These are phyloP conservation scores for Dryas alaskensis DNA, from an alignment of 306 rosid genomes.

Conservation along the genomic window DNA sequence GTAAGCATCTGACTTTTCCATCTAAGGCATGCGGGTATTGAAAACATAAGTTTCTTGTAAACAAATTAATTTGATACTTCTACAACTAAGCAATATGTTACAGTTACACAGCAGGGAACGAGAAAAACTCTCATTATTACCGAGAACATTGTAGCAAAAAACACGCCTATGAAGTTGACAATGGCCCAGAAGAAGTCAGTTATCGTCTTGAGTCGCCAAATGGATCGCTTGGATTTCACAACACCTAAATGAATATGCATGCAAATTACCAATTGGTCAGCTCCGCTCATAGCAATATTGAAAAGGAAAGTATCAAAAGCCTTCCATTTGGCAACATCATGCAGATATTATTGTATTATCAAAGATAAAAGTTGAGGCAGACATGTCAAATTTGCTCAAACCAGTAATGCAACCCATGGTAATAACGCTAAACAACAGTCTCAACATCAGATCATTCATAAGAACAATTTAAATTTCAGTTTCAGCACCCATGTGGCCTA, in stretches of 20 bases:
- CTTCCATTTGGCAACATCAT: not conserved
- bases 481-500: not conserved
- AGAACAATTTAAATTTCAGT: not conserved
- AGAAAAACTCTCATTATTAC: slow-evolving; percentile 31
- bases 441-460: not conserved
- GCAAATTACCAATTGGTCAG: not conserved
- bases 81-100: not conserved
- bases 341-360: not conserved
- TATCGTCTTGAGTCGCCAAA: slow-evolving; percentile 79
- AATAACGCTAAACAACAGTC: not conserved
- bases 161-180: slow-evolving; percentile 65
- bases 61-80: not conserved
- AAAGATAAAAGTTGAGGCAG: not conserved
- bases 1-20: slow-evolving; percentile 91
- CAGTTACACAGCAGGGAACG: slow-evolving; percentile 2
- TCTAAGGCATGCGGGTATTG: slow-evolving; percentile 35
- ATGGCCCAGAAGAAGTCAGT: slow-evolving; percentile 86
- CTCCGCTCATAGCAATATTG: not conserved
- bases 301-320: not conserved
- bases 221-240: slow-evolving; percentile 72
- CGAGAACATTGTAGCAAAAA: slow-evolving; percentile 90
- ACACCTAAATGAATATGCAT: slow-evolving; percentile 42
- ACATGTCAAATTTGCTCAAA: not conserved
- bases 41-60: slow-evolving; percentile 11
- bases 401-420: not conserved